A percentile compares a stretch with the other conserved stretches of the same genome.
These are phyloP conservation scores for Pyricularia sp. DNA, from an alignment of 2,329 filamentous ascomycete genomes.

Conservation along the genomic window DNA sequence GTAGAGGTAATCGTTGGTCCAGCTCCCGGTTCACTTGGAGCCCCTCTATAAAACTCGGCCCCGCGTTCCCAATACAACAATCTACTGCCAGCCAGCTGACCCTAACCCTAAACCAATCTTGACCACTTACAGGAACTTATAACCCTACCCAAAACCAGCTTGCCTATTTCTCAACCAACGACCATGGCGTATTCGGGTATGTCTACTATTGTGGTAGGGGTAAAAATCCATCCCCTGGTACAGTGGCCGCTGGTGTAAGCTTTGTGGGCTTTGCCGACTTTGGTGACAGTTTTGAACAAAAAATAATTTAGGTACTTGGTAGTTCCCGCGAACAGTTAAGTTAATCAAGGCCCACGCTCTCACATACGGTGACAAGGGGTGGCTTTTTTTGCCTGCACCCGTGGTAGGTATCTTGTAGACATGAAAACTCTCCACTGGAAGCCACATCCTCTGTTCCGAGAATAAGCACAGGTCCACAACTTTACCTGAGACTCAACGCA, in stretches of 20 bases:
- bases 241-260: too few relatives aligned
- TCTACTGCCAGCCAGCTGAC: background rate
- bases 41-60: background rate
- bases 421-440: background rate
- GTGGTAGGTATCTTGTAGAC: background rate
- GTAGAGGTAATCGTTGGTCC: background rate
- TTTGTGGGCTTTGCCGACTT: too few relatives aligned
- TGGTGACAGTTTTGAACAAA: too few relatives aligned
- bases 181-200: background rate
- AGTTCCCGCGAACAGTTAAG: too few relatives aligned
- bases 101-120: background rate
- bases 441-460: background rate
- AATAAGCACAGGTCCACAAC: background rate
- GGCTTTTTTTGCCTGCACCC: too few relatives aligned
- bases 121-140: background rate
- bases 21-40: background rate
- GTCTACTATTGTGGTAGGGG: too few relatives aligned
- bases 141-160: background rate
- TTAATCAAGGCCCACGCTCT: too few relatives aligned
- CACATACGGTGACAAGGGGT: too few relatives aligned
- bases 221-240: too few relatives aligned
- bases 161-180: background rate
- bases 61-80: background rate
- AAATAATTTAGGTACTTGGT: too few relatives aligned
- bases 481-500: background rate